Conservation (phyloP, 2,329 filamentous ascomycete genomes). For the Neodidymelliopsis sp. region DNA sequence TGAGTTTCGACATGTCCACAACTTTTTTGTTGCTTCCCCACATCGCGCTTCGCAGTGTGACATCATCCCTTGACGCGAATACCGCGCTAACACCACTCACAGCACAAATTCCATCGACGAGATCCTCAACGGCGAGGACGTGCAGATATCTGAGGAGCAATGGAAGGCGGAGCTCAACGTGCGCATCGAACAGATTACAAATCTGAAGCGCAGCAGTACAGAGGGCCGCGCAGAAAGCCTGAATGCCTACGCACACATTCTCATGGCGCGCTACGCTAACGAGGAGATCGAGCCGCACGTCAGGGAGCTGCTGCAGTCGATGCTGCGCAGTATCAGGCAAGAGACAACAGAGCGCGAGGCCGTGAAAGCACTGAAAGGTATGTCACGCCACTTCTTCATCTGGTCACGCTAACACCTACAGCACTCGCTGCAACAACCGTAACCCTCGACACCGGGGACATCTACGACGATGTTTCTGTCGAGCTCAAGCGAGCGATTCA, state of each 20-base stretch:
- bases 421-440: slow-evolving; percentile 75
- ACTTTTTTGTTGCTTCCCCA: slow-evolving; percentile 19
- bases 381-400: slow-evolving; percentile 4
- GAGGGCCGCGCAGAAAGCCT: slow-evolving; percentile 73
- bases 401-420: slow-evolving; percentile 29
- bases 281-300: slow-evolving; percentile 67
- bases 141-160: slow-evolving; percentile 56
- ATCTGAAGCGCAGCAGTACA: slow-evolving; percentile 79
- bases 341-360: slow-evolving; percentile 74
- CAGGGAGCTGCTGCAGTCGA: slow-evolving; percentile 67
- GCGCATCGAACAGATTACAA: slow-evolving; percentile 74
- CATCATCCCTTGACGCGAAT: slow-evolving; percentile 35
- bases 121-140: slow-evolving; percentile 60
- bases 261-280: slow-evolving; percentile 73
- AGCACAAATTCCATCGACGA: slow-evolving; percentile 74
- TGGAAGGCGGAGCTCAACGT: slow-evolving; percentile 71
- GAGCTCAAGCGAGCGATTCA: slow-evolving; percentile 69
- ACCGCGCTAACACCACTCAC: slow-evolving; percentile 32
- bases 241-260: slow-evolving; percentile 66
- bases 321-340: slow-evolving; percentile 74
- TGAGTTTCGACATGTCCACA: slow-evolving; percentile 40
- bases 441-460: slow-evolving; percentile 68
- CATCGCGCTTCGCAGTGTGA: slow-evolving; percentile 27
- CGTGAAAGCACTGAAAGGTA: slow-evolving; percentile 70
- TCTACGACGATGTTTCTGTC: slow-evolving; percentile 69